phyloP scores from a whole-genome alignment of 1,284 basidiomycete species.

The Ganoderma lingzhi region DNA sequence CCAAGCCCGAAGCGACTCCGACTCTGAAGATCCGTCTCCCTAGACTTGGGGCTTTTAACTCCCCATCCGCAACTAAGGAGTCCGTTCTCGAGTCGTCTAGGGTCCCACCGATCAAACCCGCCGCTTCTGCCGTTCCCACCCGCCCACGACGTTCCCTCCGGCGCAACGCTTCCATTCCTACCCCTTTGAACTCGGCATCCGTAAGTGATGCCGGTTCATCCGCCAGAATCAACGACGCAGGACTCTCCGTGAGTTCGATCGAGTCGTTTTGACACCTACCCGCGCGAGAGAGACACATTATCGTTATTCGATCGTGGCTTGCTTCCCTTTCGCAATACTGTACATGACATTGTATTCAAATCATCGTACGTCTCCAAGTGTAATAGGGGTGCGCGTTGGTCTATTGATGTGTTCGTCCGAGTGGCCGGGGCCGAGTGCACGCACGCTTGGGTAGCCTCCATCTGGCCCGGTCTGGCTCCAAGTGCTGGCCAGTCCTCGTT shows the following conservation, averaged over 20 bases:
- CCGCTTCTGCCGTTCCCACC: constrained; percentile 13
- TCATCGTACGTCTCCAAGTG: constrained; percentile 6
- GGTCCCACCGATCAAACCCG: constrained; percentile 22
- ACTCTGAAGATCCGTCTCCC: constrained; percentile 68
- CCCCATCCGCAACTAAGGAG: constrained; percentile 22
- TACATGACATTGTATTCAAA: constrained; percentile 29
- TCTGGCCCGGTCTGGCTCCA: background rate
- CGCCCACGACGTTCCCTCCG: constrained; percentile 32
- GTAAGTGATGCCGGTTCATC: constrained; percentile 31
- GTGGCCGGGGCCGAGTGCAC: background rate
- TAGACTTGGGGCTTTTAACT: constrained; percentile 46
- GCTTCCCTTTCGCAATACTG: constrained; percentile 25
- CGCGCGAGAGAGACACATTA: constrained; percentile 27
- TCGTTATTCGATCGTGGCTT: constrained; percentile 33
- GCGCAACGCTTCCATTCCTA: constrained; percentile 30
- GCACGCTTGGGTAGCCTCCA: background rate
- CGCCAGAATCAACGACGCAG: constrained; percentile 21
- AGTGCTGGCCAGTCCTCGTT: background rate
- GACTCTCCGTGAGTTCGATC: constrained; percentile 23
- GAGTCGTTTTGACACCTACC: constrained; percentile 23
- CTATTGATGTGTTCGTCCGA: background rate
- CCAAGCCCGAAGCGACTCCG: constrained; percentile 41
- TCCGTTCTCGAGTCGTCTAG: constrained; percentile 17
- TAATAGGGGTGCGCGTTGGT: constrained; percentile 6
- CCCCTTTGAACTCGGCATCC: constrained; percentile 30